phyloP scores from a whole-genome alignment of 148 eudicot species.

The Chenopodium berlandieri region DNA sequence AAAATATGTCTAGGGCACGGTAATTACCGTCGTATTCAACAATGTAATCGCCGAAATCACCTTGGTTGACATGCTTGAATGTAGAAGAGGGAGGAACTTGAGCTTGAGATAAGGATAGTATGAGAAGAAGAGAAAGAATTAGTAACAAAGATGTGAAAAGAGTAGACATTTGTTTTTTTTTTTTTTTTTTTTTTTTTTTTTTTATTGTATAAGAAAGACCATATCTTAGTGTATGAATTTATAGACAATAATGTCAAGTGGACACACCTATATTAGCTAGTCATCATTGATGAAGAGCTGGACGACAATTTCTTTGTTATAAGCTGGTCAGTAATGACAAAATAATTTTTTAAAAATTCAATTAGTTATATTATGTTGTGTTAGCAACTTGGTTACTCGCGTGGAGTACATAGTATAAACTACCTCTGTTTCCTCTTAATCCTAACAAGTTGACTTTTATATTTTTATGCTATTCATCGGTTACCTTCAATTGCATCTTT shows the following conservation, averaged over 20 bases:
- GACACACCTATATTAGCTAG: background rate
- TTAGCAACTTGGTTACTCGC: no score
- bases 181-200: no score
- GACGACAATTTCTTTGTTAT: no score
- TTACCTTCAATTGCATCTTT: no score
- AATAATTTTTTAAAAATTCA: no score
- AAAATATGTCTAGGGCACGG: slow-evolving; percentile 15
- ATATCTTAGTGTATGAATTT: background rate
- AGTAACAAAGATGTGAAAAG: slow-evolving; percentile 1
- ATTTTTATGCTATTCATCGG: no score
- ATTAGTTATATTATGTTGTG: no score
- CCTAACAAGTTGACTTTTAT: no score
- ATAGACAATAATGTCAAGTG: background rate
- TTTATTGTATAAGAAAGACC: background rate
- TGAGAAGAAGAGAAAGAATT: background rate
- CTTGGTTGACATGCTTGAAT: slow-evolving; percentile 50
- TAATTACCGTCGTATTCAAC: slow-evolving; percentile 38
- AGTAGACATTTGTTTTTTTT: background rate
- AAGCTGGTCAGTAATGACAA: no score
- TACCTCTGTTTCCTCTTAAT: no score
- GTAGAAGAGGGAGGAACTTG: slow-evolving; percentile 33
- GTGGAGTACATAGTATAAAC: no score
- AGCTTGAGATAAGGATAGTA: slow-evolving; percentile 2
- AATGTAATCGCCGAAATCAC: slow-evolving; percentile 56
- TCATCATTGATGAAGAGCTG: no score